phyloP scores from a whole-genome alignment of 495 filamentous ascomycete genomes.

The Amorphotheca resinae region DNA sequence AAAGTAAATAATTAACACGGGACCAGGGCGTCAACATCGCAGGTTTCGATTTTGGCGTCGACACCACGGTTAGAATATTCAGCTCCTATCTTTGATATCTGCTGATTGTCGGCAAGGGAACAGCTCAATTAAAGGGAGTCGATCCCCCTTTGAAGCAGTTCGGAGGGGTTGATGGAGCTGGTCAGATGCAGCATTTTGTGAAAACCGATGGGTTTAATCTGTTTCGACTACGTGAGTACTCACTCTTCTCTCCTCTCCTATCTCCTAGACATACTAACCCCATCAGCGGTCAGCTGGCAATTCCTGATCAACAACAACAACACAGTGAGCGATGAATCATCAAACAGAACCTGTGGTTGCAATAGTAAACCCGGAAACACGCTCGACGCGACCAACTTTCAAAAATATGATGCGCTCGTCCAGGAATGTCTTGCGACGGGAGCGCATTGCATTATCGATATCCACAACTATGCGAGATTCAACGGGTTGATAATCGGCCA shows the following conservation, averaged over 20 bases:
- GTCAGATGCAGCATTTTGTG: slow-evolving; percentile 45
- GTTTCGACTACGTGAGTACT: slow-evolving; percentile 34
- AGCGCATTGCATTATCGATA: slow-evolving; percentile 45
- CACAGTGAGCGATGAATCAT: too few relatives aligned
- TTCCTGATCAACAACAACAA: slow-evolving; percentile 39
- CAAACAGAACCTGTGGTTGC: too few relatives aligned
- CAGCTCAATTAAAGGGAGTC: slow-evolving; percentile 21
- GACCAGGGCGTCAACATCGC: slow-evolving; percentile 28
- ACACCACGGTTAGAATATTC: slow-evolving; percentile 21
- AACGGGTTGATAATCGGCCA: slow-evolving; percentile 47
- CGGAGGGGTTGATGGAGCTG: slow-evolving; percentile 25
- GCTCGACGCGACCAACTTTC: slow-evolving; percentile 34
- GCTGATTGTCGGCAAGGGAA: slow-evolving; percentile 17
- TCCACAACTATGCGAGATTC: slow-evolving; percentile 49
- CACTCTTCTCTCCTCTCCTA: background rate
- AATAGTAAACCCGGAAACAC: slow-evolving; percentile 35
- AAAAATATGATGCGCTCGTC: slow-evolving; percentile 41
- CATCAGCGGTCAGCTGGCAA: slow-evolving; percentile 31
- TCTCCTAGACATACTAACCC: background rate
- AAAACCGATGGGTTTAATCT: slow-evolving; percentile 38
- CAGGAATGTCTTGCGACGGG: slow-evolving; percentile 44
- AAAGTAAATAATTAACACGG: too few relatives aligned
- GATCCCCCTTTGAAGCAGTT: slow-evolving; percentile 24
- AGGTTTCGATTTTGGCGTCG: slow-evolving; percentile 40
- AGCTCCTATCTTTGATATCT: background rate